phyloP scores from a whole-genome alignment of 2,329 filamentous ascomycete species.

The Phaeophleospora eucalypticola region DNA sequence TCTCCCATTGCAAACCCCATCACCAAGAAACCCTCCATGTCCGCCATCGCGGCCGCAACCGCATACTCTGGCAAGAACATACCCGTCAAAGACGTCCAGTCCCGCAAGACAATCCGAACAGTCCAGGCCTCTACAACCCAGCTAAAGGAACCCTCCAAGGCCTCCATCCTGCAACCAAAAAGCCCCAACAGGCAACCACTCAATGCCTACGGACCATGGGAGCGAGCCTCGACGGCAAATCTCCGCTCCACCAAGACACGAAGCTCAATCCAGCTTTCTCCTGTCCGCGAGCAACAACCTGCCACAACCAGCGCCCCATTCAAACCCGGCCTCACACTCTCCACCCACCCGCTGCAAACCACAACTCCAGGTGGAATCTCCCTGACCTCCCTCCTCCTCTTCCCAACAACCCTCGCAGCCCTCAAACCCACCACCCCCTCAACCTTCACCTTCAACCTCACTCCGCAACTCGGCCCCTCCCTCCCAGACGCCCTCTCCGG shows the following conservation, averaged over 20 bases:
- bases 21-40: slow-evolving; percentile 5
- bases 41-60: slow-evolving; percentile 1
- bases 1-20: slow-evolving; percentile 3
- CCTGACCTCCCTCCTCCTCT: slow-evolving; percentile 17
- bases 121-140: neutral
- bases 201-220: slow-evolving; percentile 4
- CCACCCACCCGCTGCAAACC: slow-evolving; percentile 13
- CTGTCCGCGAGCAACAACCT: slow-evolving; percentile 3
- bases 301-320: slow-evolving; percentile 11
- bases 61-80: slow-evolving; percentile 1
- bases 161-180: neutral
- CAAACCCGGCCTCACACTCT: slow-evolving; percentile 18
- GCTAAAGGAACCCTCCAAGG: neutral
- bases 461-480: slow-evolving; percentile 18
- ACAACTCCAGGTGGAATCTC: slow-evolving; percentile 14
- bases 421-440: slow-evolving; percentile 20
- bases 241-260: neutral
- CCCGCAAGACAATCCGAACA: neutral
- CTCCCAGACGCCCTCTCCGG: slow-evolving; percentile 15
- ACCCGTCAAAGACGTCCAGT: neutral
- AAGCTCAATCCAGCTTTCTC: neutral
- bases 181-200: neutral
- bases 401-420: slow-evolving; percentile 19
- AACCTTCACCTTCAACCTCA: slow-evolving; percentile 20
- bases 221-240: slow-evolving; percentile 5